phyloP scores from a whole-genome alignment of 2,329 filamentous ascomycete species.

The Fusarium proliferatum region DNA sequence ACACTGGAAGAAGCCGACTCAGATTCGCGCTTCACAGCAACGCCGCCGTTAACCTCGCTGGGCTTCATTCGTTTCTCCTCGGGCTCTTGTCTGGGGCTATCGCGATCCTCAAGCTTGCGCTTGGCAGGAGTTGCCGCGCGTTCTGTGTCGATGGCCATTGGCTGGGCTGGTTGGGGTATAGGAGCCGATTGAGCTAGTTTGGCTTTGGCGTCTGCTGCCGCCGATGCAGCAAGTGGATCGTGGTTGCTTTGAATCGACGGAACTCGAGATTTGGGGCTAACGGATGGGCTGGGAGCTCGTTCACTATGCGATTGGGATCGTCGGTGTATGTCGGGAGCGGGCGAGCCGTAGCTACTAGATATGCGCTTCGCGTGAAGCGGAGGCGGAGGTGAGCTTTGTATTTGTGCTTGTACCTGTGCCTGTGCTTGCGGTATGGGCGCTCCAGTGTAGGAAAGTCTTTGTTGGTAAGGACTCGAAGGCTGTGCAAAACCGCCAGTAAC shows the following conservation, averaged over 20 bases:
- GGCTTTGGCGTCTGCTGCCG: constrained; percentile 46
- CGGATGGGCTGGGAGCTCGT: constrained; percentile 76
- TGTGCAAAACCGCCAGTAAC: constrained; percentile 56
- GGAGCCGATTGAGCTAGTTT: constrained; percentile 29
- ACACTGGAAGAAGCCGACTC: constrained; percentile 46
- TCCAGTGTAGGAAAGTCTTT: constrained; percentile 53
- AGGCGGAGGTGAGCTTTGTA: constrained; percentile 52
- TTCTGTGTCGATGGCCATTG: constrained; percentile 47
- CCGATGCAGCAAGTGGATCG: constrained; percentile 46
- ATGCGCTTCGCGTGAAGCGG: constrained; percentile 54
- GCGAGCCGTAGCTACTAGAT: constrained; percentile 58
- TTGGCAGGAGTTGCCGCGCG: constrained; percentile 53
- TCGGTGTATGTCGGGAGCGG: constrained; percentile 56
- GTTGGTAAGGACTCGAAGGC: constrained; percentile 70
- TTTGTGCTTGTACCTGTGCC: constrained; percentile 42
- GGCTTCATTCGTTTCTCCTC: constrained; percentile 61
- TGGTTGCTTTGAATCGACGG: constrained; percentile 61
- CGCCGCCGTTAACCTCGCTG: constrained; percentile 59
- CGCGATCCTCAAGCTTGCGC: constrained; percentile 54
- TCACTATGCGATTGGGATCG: constrained; percentile 68
- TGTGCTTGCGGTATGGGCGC: constrained; percentile 46
- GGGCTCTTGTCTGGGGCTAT: constrained; percentile 62
- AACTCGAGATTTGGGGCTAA: constrained; percentile 81
- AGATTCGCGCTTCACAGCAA: constrained; percentile 41
- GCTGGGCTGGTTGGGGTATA: constrained; percentile 44